phyloP scores from a whole-genome alignment of 2,329 filamentous ascomycete genomes.

The Davidsoniella neocaledoniae region DNA sequence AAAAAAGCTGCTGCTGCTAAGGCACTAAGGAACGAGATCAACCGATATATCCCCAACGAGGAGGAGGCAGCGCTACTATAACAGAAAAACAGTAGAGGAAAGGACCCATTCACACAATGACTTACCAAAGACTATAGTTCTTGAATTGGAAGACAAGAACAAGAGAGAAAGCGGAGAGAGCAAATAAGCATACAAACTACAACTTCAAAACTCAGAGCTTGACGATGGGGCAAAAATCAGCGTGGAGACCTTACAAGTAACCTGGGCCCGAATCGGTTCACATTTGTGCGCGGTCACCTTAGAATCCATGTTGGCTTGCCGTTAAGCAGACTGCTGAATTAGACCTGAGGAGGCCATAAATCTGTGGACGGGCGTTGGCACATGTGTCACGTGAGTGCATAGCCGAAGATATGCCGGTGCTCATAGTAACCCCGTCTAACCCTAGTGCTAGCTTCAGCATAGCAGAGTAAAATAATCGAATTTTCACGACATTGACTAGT shows the following conservation, averaged over 20 bases:
- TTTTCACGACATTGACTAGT: no score
- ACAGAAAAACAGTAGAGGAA: neutral
- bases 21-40: neutral
- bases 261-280: constrained; percentile 1
- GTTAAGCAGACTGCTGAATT: neutral
- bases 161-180: constrained; percentile 7
- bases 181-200: constrained; percentile 2
- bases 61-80: no score
- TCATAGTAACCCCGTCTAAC: neutral
- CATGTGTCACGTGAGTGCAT: constrained; percentile 3
- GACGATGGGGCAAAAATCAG: constrained; percentile 6
- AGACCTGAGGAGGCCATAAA: neutral
- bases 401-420: neutral
- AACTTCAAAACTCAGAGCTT: constrained; percentile 4
- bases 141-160: constrained; percentile 1
- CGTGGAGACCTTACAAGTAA: neutral
- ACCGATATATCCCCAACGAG: neutral
- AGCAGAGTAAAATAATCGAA: no score
- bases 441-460: no score
- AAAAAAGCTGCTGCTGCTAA: neutral
- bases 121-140: constrained; percentile 6
- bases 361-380: neutral
- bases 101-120: neutral
- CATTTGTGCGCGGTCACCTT: constrained; percentile 5
- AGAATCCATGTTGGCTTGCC: neutral